A percentile compares a stretch with the other conserved stretches of the same genome.
phyloP scores from a whole-genome alignment of 2,329 filamentous ascomycete genomes.

The Epichloe glyceriae region DNA sequence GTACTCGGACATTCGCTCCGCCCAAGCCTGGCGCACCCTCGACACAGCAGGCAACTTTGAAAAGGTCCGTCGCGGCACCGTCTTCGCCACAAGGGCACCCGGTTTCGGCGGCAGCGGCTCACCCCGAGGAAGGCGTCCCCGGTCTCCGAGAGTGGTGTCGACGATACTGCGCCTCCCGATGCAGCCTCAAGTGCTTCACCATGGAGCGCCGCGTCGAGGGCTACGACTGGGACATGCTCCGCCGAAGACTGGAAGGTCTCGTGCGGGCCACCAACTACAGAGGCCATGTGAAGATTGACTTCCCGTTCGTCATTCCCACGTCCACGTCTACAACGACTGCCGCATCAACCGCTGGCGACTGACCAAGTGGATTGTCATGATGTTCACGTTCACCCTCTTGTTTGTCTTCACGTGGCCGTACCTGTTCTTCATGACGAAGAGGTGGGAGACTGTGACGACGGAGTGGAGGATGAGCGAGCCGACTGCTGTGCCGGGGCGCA shows the following conservation, averaged over 20 bases:
- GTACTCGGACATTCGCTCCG: constrained; percentile 29
- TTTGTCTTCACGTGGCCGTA: constrained; percentile 61
- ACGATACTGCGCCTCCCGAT: constrained; percentile 46
- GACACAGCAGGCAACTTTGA: constrained; percentile 43
- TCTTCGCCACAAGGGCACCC: constrained; percentile 38
- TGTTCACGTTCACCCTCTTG: constrained; percentile 54
- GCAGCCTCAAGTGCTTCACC: constrained; percentile 43
- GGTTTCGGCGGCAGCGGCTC: constrained; percentile 21
- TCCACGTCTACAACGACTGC: constrained; percentile 52
- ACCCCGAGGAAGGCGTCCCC: constrained; percentile 19
- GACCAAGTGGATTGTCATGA: constrained; percentile 46
- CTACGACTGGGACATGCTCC: constrained; percentile 44
- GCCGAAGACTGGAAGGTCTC: constrained; percentile 38
- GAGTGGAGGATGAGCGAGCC: constrained; percentile 36
- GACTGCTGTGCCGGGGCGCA: constrained; percentile 18
- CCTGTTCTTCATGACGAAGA: constrained; percentile 52
- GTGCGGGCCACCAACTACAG: constrained; percentile 55
- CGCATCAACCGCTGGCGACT: constrained; percentile 52
- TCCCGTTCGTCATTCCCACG: constrained; percentile 41
- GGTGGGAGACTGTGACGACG: constrained; percentile 49
- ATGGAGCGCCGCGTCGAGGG: constrained; percentile 42
- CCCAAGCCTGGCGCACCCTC: constrained; percentile 29
- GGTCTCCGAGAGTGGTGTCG: constrained; percentile 50
- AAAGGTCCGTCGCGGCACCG: constrained; percentile 51
- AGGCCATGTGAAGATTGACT: constrained; percentile 44